Conservation (phyloP, 2,329 filamentous ascomycete genomes). For the Cladophialophora immunda region DNA sequence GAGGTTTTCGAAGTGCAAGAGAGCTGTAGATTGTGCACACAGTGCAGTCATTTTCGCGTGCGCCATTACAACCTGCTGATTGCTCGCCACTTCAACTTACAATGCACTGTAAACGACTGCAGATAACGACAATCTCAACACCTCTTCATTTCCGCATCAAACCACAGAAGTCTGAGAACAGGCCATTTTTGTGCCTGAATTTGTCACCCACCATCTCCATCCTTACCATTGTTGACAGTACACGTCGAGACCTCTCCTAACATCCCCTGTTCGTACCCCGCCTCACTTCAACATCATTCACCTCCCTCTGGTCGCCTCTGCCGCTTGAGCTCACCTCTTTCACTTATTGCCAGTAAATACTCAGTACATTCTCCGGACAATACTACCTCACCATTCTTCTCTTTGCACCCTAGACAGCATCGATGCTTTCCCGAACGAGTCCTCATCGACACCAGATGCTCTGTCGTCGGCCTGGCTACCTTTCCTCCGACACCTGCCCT, state of each 20-base stretch:
- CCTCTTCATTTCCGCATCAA: background rate
- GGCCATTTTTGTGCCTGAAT: background rate
- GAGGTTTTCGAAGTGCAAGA: background rate
- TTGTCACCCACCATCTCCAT: background rate
- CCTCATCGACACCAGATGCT: background rate
- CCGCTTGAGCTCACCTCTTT: background rate
- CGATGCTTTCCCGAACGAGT: background rate
- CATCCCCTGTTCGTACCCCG: background rate
- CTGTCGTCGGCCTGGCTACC: background rate
- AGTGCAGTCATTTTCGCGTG: background rate
- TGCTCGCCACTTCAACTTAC: background rate
- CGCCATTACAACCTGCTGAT: background rate
- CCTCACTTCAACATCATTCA: background rate
- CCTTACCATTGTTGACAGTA: background rate
- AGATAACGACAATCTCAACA: background rate
- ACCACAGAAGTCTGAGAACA: background rate
- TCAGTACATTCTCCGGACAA: background rate
- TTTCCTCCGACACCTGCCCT: background rate
- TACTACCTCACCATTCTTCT: background rate
- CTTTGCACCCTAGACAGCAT: background rate
- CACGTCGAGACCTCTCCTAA: background rate
- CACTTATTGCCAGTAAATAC: background rate
- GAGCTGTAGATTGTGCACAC: background rate
- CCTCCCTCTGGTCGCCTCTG: background rate
- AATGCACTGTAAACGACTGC: background rate